A percentile compares a stretch with the other conserved stretches of the same genome.
Evolutionary conservation across 768 basidiomycete species (phyloP).

Genomic region (Calocybe gangraenosa): DNA sequence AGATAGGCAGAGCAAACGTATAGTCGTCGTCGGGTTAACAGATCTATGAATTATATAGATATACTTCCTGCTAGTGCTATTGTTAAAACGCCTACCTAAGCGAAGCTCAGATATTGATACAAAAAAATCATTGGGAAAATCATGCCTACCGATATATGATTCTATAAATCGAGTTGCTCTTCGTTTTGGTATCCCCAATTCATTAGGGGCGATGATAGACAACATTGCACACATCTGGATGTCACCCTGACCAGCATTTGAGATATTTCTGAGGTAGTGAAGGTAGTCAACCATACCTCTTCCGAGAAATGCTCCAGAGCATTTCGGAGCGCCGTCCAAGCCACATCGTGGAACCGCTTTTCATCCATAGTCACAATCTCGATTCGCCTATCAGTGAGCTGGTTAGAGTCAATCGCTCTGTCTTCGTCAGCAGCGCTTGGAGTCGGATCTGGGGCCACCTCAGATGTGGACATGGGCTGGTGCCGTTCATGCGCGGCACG

Average conservation of each 20-base stretch:
- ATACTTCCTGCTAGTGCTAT: neutral
- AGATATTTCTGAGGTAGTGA: neutral
- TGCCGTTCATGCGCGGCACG: slow-evolving; percentile 23
- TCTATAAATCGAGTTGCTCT: slow-evolving; percentile 56
- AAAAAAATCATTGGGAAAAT: neutral
- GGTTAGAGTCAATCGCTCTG: slow-evolving; percentile 13
- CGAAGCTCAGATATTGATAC: too few species aligned
- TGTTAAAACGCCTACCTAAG: too few species aligned
- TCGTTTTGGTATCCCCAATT: slow-evolving; percentile 44
- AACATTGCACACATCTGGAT: slow-evolving; percentile 79
- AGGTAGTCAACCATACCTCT: slow-evolving; percentile 34
- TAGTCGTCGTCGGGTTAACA: slow-evolving; percentile 57
- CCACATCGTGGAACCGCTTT: slow-evolving; percentile 42
- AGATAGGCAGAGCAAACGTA: slow-evolving; percentile 70
- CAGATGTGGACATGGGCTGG: slow-evolving; percentile 27
- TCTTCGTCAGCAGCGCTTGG: slow-evolving; percentile 7
- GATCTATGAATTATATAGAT: slow-evolving; percentile 38
- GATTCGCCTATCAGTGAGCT: slow-evolving; percentile 33
- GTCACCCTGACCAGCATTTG: slow-evolving; percentile 53
- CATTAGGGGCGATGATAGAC: slow-evolving; percentile 53
- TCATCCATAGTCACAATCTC: slow-evolving; percentile 50
- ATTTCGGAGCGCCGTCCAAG: slow-evolving; percentile 52
- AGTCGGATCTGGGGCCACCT: slow-evolving; percentile 22
- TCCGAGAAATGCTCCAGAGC: slow-evolving; percentile 61
- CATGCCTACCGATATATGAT: slow-evolving; percentile 63